These are phyloP conservation scores for Diutina mesorugosa DNA, from an alignment of 1,139 yeast species.

Conservation along the genomic window DNA sequence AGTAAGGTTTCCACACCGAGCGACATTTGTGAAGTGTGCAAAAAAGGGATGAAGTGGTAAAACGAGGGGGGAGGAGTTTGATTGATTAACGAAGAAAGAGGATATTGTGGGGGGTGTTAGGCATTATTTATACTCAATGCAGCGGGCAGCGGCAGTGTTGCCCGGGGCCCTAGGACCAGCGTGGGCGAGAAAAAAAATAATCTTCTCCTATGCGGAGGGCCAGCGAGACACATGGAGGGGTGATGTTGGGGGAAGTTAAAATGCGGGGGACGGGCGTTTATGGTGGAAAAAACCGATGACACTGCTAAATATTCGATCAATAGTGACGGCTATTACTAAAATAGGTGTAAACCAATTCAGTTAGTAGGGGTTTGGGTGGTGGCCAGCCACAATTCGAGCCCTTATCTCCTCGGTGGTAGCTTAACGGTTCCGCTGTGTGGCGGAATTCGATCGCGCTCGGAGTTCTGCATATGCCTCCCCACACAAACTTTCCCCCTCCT, in stretches of 20 bases:
- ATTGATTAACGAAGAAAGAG: not conserved
- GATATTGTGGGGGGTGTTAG: not conserved
- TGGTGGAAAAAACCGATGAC: not conserved
- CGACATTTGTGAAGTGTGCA: not conserved
- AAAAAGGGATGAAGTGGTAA: not conserved
- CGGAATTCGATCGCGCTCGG: not conserved
- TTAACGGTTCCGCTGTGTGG: not conserved
- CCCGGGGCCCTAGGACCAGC: not conserved
- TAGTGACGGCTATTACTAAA: no score
- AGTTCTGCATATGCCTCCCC: not conserved
- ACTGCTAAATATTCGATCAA: no score
- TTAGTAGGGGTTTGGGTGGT: not conserved
- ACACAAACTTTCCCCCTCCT: not conserved
- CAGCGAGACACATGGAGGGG: not conserved
- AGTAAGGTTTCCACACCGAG: slow-evolving; percentile 1
- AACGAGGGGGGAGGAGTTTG: not conserved
- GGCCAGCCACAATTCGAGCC: not conserved
- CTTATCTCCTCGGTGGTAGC: no score
- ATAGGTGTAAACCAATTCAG: not conserved
- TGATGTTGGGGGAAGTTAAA: not conserved
- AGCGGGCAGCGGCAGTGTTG: not conserved
- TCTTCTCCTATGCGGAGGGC: not conserved
- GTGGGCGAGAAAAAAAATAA: not conserved
- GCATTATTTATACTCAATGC: not conserved
- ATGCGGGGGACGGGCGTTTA: not conserved